Base-by-base conservation (phyloP, 2,329 filamentous ascomycete species). In the Diplodia seriata region DNA sequence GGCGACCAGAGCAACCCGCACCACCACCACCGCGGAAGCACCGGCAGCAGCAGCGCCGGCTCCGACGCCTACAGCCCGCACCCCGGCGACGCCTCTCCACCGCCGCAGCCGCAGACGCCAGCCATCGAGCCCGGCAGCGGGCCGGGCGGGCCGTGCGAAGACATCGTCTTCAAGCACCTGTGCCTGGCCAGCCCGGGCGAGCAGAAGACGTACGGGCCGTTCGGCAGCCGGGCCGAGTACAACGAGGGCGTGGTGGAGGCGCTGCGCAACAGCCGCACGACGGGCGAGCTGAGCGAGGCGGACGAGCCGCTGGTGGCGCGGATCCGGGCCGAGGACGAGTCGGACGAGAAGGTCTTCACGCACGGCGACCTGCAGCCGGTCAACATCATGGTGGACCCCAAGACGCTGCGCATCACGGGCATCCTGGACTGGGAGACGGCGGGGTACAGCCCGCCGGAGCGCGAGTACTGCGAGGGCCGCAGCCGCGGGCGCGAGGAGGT, bases 381-480 rank as follows among this genome's bases (percentile, higher is more conserved):
- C 53, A 72, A 71, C 57, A 70, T 72, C 62, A 64, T 72, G 14
- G 71, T 71, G 31, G 64, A 67, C 40, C 64, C 64, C 38, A 59
- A 50, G 38, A 56, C 53, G 6, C 31, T 51, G 29, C 64, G 64
- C 43, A 66, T 72, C 61, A 65, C 67, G 26, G 68, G 54, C 26
- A 70, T 73, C 33, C 59, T 73, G 18, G 71, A 73, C 20, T 71
- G 71, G 71, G 71, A 70, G 23, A 59, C 68, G 53, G 71, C 70
- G 8, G 70, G 71, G 3, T 72, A 71, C 56, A 72, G 72, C 53
- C 70, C 72, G 50, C 68, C 57, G 18, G 68, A 69, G 49, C 68
- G 71, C 14, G 71, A 73, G 62, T 73, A 70, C 51, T 71, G 71
- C 15, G 70, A 73, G 66, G 70, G 68, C 23, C 70, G 69, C n/a